Base-by-base conservation (phyloP, 2,329 filamentous ascomycete species). In the Graphilbum ipis-grandicollis region DNA sequence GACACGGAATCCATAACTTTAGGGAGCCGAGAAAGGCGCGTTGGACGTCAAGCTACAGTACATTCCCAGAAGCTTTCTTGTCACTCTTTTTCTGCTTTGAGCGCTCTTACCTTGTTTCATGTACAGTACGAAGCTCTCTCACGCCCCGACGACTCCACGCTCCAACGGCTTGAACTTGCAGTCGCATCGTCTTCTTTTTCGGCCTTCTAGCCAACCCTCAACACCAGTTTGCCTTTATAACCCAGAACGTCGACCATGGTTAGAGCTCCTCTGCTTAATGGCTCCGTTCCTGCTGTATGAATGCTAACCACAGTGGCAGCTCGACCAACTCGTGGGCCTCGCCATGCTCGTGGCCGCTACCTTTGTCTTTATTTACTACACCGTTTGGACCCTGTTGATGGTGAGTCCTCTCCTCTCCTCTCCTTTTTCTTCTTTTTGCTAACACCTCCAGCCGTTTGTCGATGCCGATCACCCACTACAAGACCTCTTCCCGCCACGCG, bases 321-420 rank as follows among this genome's bases (percentile, higher is more conserved):
- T 94, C 63, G 90, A 93, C 71, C 86, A 83, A 74, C 71, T 75
- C 55, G 65, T 72, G 52, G 70, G 70, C 54, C 63, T 73, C 65
- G 68, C 70, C 69, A 75, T 75, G 70, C 66, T 75, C 56, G 68
- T 71, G 68, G 70, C 68, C 56, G 67, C 70, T 51, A 65, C 68
- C 45, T 65, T 71, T 56, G 65, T 75, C 51, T 75, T 75, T 51
- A 61, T 70, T 51, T 98, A 98, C 72, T 98, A 98, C 66, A 90
- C 84, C 45, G 73, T 93, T 59, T 98, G 90, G 90, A 93, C 90
- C 21, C 70, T 98, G 46, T 70, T 96, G 47, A 96, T 98, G 82
- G 90, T 94, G 72, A 41, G 61, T 50, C 6, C 19, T 21, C 23
- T 29, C 4, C 7, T 23, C 14, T 35, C 21, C 18, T 41, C 14